Conservation (phyloP, 495 filamentous ascomycete genomes). For the Pyrenula massariospora region DNA sequence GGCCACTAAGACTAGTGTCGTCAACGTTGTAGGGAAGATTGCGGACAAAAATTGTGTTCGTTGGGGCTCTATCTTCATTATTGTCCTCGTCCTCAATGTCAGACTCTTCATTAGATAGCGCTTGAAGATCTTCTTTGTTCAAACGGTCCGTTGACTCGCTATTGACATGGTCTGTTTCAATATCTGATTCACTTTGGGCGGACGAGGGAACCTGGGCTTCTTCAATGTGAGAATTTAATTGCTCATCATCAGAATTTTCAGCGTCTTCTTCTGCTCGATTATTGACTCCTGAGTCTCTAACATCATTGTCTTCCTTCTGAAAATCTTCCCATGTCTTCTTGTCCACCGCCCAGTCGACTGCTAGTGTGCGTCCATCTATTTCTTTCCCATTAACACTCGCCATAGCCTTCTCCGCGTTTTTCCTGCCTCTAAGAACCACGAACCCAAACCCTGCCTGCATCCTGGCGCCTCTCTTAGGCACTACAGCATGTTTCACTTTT, state of each 20-base stretch:
- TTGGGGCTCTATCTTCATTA: constrained; percentile 42
- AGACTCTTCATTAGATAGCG: constrained; percentile 31
- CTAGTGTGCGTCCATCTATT: constrained; percentile 74
- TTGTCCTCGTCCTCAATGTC: constrained; percentile 40
- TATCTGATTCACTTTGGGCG: constrained; percentile 10
- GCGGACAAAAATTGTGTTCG: constrained; percentile 77
- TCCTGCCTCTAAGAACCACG: constrained; percentile 73
- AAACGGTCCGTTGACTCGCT: constrained; percentile 8
- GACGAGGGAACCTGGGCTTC: constrained; percentile 18
- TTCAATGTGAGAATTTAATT: constrained; percentile 13
- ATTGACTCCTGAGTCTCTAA: constrained; percentile 9
- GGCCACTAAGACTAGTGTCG: constrained; percentile 67
- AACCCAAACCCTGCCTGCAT: constrained; percentile 80
- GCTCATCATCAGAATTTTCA: constrained; percentile 13
- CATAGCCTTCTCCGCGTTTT: constrained; percentile 86
- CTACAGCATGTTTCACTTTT: constrained; percentile 69
- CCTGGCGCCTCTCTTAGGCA: constrained; percentile 66
- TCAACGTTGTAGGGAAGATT: constrained; percentile 83
- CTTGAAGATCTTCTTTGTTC: constrained; percentile 25
- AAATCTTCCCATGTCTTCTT: constrained; percentile 69
- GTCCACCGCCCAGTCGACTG: constrained; percentile 94
- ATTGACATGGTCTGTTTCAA: constrained; percentile 10
- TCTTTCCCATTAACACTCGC: constrained; percentile 76
- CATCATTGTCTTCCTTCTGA: constrained; percentile 23
- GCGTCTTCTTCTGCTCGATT: constrained; percentile 24